A percentile compares a stretch with the other conserved stretches of the same genome.
These are phyloP conservation scores for Monosporozyma servazzii DNA, from an alignment of 805 yeast species.

Conservation along the genomic window DNA sequence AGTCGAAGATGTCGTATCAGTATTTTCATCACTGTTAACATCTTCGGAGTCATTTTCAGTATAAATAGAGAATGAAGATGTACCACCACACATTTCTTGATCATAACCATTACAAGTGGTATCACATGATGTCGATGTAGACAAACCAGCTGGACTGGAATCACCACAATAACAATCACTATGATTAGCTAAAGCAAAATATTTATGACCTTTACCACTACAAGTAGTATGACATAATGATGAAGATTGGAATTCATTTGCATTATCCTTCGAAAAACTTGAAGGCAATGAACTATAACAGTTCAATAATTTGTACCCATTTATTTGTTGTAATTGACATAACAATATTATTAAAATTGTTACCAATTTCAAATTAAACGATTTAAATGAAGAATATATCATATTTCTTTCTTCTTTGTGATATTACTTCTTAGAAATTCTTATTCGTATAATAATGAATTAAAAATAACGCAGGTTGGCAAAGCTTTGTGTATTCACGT, in stretches of 20 bases:
- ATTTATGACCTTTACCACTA: slow-evolving; percentile 12
- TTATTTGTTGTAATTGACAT: neutral
- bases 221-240: slow-evolving; percentile 20
- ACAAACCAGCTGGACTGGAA: slow-evolving; percentile 14
- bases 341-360: neutral
- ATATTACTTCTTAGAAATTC: no score
- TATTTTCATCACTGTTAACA: neutral
- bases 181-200: slow-evolving; percentile 25
- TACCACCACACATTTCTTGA: slow-evolving; percentile 55
- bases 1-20: slow-evolving; percentile 5
- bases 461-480: no score
- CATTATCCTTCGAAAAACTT: slow-evolving; percentile 15
- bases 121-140: slow-evolving; percentile 14
- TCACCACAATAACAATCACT: slow-evolving; percentile 29
- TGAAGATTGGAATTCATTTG: slow-evolving; percentile 24
- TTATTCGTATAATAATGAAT: no score
- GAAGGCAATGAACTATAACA: slow-evolving; percentile 28
- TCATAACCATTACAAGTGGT: slow-evolving; percentile 49
- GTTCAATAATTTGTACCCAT: slow-evolving; percentile 14
- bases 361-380: neutral
- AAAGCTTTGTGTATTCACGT: neutral
- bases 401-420: neutral
- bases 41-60: slow-evolving; percentile 20
- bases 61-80: slow-evolving; percentile 39
- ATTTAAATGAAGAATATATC: neutral